A percentile compares a stretch with the other conserved stretches of the same genome.
Conservation (phyloP, 441 rosid genomes). For the Geranium incanum region DNA sequence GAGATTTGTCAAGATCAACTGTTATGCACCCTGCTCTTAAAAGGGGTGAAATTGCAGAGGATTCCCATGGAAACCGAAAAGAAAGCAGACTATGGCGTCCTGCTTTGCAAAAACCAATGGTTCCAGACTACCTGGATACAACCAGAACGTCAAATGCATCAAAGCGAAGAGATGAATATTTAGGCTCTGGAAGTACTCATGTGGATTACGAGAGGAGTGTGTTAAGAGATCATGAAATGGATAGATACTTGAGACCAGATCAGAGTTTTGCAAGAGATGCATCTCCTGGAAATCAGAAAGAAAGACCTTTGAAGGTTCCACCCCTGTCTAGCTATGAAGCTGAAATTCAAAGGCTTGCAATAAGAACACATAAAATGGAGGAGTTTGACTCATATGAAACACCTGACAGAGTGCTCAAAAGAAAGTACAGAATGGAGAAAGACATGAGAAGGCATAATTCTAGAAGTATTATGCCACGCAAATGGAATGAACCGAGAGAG, state of each 20-base stretch:
- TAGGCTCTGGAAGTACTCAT: constrained; percentile 27
- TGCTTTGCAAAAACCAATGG: constrained; percentile 25
- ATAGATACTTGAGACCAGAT: constrained; percentile 33
- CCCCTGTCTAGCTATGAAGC: constrained; percentile 26
- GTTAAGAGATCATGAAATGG: constrained; percentile 27
- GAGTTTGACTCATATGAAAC: constrained; percentile 27
- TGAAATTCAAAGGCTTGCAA: constrained; percentile 27
- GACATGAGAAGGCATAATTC: constrained; percentile 26
- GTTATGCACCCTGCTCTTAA: constrained; percentile 26
- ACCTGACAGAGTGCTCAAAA: constrained; percentile 31
- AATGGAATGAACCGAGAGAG: constrained; percentile 27
- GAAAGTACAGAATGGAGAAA: constrained; percentile 30
- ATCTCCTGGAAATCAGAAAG: constrained; percentile 32
- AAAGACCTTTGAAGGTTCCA: constrained; percentile 27
- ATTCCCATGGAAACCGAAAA: constrained; percentile 29
- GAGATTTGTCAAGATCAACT: constrained; percentile 35
- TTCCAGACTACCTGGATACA: constrained; percentile 28
- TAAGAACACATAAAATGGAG: constrained; percentile 35
- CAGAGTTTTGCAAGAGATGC: constrained; percentile 39
- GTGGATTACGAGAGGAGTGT: constrained; percentile 30
- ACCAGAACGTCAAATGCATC: constrained; percentile 27
- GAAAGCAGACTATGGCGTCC: constrained; percentile 27
- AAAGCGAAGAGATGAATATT: constrained; percentile 30
- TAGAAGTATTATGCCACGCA: constrained; percentile 28
- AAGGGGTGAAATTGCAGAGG: constrained; percentile 28